Evolutionary conservation across 2,329 filamentous ascomycete genomes (phyloP).

Genomic region (Fusarium sp.): DNA sequence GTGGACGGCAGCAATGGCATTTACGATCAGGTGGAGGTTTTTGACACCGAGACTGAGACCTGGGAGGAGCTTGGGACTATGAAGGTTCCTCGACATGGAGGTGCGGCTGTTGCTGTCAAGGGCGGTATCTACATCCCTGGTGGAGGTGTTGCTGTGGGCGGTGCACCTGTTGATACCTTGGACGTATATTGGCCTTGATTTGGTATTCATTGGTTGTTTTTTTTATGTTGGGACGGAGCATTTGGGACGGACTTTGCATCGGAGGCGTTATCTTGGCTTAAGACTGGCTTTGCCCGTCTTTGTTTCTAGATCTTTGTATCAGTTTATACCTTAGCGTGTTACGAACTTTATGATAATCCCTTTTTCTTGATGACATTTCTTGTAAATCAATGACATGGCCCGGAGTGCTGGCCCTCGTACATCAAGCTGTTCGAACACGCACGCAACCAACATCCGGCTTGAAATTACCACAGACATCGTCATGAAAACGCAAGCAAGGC

Average conservation of each 20-base stretch:
- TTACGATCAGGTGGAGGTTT: constrained; percentile 51
- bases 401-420: neutral
- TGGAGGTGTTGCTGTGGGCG: constrained; percentile 48
- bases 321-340: constrained; percentile 9
- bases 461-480: neutral
- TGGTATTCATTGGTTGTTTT: neutral
- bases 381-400: too few relatives aligned
- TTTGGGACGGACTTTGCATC: neutral
- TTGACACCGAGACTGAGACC: constrained; percentile 46
- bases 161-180: constrained; percentile 29
- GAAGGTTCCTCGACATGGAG: constrained; percentile 54
- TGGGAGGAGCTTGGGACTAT: constrained; percentile 49
- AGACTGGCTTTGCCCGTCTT: neutral
- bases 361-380: neutral
- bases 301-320: too few relatives aligned
- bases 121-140: constrained; percentile 53
- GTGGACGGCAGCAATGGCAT: constrained; percentile 35
- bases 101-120: constrained; percentile 47
- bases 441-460: neutral
- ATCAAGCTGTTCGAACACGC: neutral
- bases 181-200: constrained; percentile 37
- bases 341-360: neutral
- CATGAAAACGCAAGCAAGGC: neutral
- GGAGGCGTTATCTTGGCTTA: neutral
- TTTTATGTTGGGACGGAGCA: neutral